phyloP scores from a whole-genome alignment of 768 basidiomycete species.

The Pholiota microspora region DNA sequence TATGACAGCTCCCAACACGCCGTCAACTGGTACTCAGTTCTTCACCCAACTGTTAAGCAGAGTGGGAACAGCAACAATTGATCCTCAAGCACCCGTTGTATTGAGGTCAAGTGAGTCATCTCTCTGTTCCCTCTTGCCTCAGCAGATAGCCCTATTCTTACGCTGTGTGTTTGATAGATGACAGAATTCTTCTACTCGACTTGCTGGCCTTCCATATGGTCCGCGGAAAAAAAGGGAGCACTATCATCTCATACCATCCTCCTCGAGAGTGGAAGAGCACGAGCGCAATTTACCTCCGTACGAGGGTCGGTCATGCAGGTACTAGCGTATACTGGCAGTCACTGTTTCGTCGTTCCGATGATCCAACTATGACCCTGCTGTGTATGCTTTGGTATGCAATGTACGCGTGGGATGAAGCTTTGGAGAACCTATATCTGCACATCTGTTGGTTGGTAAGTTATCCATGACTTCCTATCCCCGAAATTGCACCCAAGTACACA shows the following conservation, averaged over 20 bases:
- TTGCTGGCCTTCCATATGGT: constrained; percentile 43
- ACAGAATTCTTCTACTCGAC: constrained; percentile 36
- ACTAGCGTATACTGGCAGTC: constrained; percentile 45
- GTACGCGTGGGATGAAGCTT: constrained; percentile 59
- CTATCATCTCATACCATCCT: constrained; percentile 47
- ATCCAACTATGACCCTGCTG: constrained; percentile 53
- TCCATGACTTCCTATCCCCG: not conserved
- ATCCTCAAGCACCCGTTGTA: constrained; percentile 35
- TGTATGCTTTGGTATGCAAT: constrained; percentile 54
- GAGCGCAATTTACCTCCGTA: constrained; percentile 35
- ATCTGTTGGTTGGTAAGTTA: constrained; percentile 44
- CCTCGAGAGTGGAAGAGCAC: constrained; percentile 30
- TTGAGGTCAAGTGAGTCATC: constrained; percentile 18
- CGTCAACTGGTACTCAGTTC: constrained; percentile 5
- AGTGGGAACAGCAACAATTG: constrained; percentile 24
- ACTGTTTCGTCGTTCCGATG: constrained; percentile 35
- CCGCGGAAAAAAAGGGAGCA: constrained; percentile 35
- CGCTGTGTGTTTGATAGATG: constrained; percentile 16
- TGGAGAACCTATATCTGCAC: constrained; percentile 50
- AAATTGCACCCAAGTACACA: too few species aligned
- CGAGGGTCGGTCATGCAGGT: constrained; percentile 38
- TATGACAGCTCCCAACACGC: constrained; percentile 7
- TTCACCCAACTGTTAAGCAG: constrained; percentile 13
- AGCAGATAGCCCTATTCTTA: not conserved
- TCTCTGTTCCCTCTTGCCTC: not conserved